Evolutionary conservation across 1,139 yeast genomes (phyloP).

Genomic region (Kurtzmaniella quercitrusa): DNA sequence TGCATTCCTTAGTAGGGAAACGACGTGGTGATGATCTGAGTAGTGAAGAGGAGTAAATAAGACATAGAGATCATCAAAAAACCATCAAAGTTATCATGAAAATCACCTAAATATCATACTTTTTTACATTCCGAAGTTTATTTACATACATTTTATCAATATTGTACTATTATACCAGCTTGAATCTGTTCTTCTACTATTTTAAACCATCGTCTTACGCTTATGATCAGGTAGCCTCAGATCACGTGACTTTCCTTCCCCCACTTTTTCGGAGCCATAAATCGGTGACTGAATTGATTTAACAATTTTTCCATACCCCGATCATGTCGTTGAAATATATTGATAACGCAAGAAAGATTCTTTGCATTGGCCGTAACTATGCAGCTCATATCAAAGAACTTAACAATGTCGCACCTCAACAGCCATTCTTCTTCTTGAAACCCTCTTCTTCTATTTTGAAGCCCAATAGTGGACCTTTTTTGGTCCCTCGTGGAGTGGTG

Average conservation of each 20-base stretch:
- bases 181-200: background rate
- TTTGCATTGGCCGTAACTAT: conserved; percentile 94
- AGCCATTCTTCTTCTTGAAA: conserved; percentile 88
- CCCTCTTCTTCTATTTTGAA: conserved; percentile 67
- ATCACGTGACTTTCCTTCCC: background rate
- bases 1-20: conserved; percentile 32
- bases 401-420: conserved; percentile 72
- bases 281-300: background rate
- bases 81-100: no score
- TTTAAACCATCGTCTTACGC: no score
- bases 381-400: conserved; percentile 92
- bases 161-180: no score
- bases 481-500: conserved; percentile 73
- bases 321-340: conserved; percentile 58
- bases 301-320: background rate
- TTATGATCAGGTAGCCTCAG: background rate
- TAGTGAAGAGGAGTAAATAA: conserved; percentile 33
- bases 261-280: background rate
- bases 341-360: conserved; percentile 68
- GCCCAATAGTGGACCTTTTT: conserved; percentile 69
- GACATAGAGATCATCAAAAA: no score
- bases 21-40: conserved; percentile 29
- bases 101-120: background rate
- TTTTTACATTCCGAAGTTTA: no score
- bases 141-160: no score